These are phyloP conservation scores for Cymbopogon citratus DNA, from an alignment of 176 grass and related monocot species.

Conservation along the genomic window DNA sequence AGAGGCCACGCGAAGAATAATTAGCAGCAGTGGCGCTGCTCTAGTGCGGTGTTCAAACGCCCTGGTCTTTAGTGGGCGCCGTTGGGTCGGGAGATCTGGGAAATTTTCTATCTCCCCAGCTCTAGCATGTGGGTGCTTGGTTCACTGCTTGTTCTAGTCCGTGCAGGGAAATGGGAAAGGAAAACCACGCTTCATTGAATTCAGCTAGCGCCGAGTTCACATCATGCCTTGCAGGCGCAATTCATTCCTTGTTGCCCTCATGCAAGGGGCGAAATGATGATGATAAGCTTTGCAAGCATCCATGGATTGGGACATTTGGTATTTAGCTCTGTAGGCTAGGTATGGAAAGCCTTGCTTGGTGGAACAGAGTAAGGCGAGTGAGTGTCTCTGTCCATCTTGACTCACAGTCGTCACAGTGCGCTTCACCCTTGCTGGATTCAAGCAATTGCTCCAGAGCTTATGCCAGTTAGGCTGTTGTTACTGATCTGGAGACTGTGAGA, in stretches of 20 bases:
- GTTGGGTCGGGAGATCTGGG: background rate
- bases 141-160: background rate
- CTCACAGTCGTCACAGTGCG: background rate
- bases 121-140: background rate
- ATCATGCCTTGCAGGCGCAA: conserved; percentile 36
- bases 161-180: background rate
- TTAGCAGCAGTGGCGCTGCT: background rate
- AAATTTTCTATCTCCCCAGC: conserved; percentile 22
- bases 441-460: background rate
- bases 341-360: conserved; percentile 11
- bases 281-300: conserved; percentile 11
- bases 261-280: conserved; percentile 6
- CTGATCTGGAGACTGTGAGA: background rate
- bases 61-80: conserved; percentile 20
- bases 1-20: conserved; percentile 41
- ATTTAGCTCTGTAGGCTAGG: background rate
- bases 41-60: conserved; percentile 36
- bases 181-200: conserved; percentile 14
- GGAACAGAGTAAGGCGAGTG: background rate
- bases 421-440: background rate
- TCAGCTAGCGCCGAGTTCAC: conserved; percentile 34
- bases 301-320: background rate
- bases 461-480: conserved; percentile 1
- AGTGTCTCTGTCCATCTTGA: conserved; percentile 23
- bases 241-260: conserved; percentile 19